Conservation (phyloP, 208 protist species). For the Crithidia brevicula region DNA sequence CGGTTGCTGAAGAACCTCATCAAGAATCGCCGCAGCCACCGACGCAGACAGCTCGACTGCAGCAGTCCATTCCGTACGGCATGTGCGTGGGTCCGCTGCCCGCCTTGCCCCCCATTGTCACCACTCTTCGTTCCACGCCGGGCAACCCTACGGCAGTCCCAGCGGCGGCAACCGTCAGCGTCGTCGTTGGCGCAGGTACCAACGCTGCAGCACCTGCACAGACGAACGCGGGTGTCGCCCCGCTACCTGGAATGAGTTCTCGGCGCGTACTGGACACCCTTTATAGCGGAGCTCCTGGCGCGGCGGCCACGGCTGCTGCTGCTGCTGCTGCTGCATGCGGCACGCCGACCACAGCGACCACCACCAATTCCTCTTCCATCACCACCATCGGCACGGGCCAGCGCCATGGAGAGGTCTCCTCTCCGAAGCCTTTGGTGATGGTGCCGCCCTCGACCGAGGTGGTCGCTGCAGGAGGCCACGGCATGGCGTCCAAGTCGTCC, state of each 20-base stretch:
- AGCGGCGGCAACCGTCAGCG: too few species aligned
- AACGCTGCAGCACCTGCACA: not conserved
- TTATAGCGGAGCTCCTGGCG: not conserved
- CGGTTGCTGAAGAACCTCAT: not conserved
- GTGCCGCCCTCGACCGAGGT: slow-evolving; percentile 22
- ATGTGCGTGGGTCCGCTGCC: not conserved
- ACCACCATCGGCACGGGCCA: not conserved
- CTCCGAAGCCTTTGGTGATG: slow-evolving; percentile 18
- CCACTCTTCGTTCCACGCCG: not conserved
- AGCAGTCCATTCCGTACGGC: not conserved
- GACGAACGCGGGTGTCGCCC: not conserved
- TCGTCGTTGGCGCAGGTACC: too few species aligned
- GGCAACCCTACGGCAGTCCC: too few species aligned
- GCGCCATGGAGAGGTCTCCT: slow-evolving; percentile 6
- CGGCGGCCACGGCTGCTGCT: not conserved
- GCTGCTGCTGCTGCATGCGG: not conserved
- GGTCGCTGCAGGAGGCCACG: not conserved
- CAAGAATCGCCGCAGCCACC: not conserved
- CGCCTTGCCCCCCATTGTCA: slow-evolving; percentile 9
- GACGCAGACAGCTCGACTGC: not conserved
- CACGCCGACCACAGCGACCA: not conserved
- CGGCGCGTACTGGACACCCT: slow-evolving; percentile 12
- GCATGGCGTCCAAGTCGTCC: not conserved
- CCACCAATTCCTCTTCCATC: not conserved
- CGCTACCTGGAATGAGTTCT: slow-evolving; percentile 5